Base-by-base conservation (phyloP, 257 asterid species). In the Salvia rosmarinus region DNA sequence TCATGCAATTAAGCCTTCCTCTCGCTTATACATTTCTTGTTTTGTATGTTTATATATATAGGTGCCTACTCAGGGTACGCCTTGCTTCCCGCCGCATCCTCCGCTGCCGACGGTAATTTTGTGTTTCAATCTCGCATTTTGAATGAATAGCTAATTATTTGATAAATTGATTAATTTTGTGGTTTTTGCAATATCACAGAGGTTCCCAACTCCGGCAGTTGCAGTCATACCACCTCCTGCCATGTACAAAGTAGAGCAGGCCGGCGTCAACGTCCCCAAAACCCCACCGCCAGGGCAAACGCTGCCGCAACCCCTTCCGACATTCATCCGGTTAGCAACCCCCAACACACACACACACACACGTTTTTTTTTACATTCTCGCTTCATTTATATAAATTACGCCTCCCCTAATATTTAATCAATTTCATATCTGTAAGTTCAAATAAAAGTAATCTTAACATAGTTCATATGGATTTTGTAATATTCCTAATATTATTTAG, bases 251-350 rank as follows among this genome's bases (percentile, higher is more conserved):
- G 80, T 74, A 56, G 89, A 85, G 44, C 85, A 14, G 0, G 35
- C 80, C 13, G 79, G 80, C 68, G 54, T 73, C 28, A 87, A 81
- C 16, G 64, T 72, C 69, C 82, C 81, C 30, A 39, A 73, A 1
- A 51, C 59, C n/a, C 46, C 30, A 17, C 64, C 81, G 11, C 55
- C 80, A 6, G 88, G 86, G 51, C 88, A 86, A 67, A 51, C 87
- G 4, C 71, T 81, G 14, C 88, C 96, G 32, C 88, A 76, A 32
- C 95, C 89, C 93, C 91, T 4, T 70, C 88, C 10, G 91, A 87
- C 64, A 57, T 84, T 47, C 93, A 89, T 68, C 96, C 98, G 76
- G 96, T 89, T 52, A 70, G 87, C n/a, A n/a, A n/a, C 13, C 32
- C 43, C 69, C 11, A 49, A 28, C 32, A 5, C 42, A 5, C 9